phyloP scores from a whole-genome alignment of 2,329 filamentous ascomycete species.

The Drechslerella dactyloides region DNA sequence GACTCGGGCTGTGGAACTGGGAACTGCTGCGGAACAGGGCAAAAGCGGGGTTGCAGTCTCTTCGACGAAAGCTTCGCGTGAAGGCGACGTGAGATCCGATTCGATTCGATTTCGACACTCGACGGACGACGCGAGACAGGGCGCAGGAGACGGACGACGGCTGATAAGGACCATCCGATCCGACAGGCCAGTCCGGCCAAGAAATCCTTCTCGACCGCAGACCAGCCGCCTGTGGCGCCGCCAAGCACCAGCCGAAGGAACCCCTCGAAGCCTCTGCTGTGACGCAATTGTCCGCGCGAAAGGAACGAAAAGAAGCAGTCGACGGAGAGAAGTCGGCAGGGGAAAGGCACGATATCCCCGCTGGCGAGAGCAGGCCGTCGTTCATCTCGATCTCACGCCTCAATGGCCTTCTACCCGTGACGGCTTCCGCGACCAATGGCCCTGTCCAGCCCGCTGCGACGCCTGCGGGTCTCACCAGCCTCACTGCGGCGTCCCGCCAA shows the following conservation, averaged over 20 bases:
- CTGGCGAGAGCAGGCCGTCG: not conserved
- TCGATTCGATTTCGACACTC: not conserved
- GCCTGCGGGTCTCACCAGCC: constrained; percentile 2
- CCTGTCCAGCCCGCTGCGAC: constrained; percentile 2
- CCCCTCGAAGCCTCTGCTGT: not conserved
- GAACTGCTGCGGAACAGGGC: constrained; percentile 14
- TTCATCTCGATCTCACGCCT: not conserved
- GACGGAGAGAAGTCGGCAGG: not conserved
- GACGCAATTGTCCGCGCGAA: not conserved
- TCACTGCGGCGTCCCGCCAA: not conserved
- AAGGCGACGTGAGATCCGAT: not conserved
- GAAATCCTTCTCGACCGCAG: too few species aligned
- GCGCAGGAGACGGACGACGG: too few species aligned
- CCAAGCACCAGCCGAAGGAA: not conserved
- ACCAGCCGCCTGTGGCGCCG: constrained; percentile 1
- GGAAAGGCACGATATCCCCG: not conserved
- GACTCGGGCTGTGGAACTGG: constrained; percentile 32
- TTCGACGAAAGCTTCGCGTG: constrained; percentile 8
- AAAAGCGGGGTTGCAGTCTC: constrained; percentile 6
- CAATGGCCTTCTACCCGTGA: not conserved
- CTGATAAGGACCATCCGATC: not conserved
- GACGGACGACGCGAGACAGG: too few species aligned
- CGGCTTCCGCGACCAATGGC: not conserved
- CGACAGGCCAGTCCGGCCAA: not conserved
- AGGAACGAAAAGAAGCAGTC: not conserved